phyloP scores from a whole-genome alignment of 805 yeast genomes.

The Wickerhamomyces chambardii region DNA sequence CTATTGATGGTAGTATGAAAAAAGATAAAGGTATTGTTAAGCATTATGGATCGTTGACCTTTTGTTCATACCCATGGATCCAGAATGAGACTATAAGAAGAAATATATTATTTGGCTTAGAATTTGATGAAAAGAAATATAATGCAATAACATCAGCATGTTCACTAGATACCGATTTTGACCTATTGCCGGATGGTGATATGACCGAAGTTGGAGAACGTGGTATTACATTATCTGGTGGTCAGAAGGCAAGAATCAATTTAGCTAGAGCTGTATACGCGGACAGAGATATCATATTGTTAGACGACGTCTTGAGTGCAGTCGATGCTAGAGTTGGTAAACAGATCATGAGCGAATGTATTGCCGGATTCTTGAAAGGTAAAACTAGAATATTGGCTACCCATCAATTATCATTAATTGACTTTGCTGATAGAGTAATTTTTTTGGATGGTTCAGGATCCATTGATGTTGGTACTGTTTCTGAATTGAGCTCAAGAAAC shows the following conservation, averaged over 20 bases:
- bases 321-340: conserved; percentile 86
- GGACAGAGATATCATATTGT: conserved; percentile 51
- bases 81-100: conserved; percentile 74
- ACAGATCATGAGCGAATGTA: conserved; percentile 63
- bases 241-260: conserved; percentile 77
- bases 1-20: conserved; percentile 66
- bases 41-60: conserved; percentile 42
- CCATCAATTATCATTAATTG: conserved; percentile 69
- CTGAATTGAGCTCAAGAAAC: conserved; percentile 38
- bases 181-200: conserved; percentile 66
- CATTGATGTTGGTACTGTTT: conserved; percentile 51
- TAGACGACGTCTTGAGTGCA: conserved; percentile 79
- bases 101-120: conserved; percentile 61
- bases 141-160: conserved; percentile 51
- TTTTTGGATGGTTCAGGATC: conserved; percentile 59
- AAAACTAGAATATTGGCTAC: conserved; percentile 76
- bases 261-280: conserved; percentile 76
- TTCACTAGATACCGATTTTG: conserved; percentile 56
- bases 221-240: conserved; percentile 83
- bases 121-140: conserved; percentile 42
- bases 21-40: conserved; percentile 40
- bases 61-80: conserved; percentile 73
- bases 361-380: conserved; percentile 43
- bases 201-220: conserved; percentile 76
- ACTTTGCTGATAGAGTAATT: conserved; percentile 59